phyloP scores from a whole-genome alignment of 805 yeast genomes.

The Wickerhamiella slavikovae region DNA sequence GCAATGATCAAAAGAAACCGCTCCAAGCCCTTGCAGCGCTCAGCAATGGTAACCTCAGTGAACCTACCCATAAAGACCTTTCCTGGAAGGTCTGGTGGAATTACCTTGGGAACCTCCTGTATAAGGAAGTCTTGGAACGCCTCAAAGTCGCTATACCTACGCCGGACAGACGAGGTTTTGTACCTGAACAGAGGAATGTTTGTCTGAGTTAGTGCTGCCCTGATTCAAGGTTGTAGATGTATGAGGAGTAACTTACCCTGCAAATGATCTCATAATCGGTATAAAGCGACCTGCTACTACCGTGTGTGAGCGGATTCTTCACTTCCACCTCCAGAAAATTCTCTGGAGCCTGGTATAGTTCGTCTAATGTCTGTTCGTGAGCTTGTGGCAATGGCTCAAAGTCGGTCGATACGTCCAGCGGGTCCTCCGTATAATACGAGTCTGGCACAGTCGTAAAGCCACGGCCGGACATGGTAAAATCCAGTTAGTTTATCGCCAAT shows the following conservation, averaged over 20 bases:
- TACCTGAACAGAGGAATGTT: slow-evolving; percentile 74
- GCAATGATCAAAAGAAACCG: slow-evolving; percentile 60
- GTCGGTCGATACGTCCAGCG: too few species aligned
- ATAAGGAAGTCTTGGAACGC: slow-evolving; percentile 53
- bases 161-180: slow-evolving; percentile 43
- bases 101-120: slow-evolving; percentile 56
- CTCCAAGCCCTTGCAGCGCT: slow-evolving; percentile 66
- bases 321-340: slow-evolving; percentile 85
- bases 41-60: slow-evolving; percentile 64
- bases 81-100: slow-evolving; percentile 82
- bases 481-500: too few species aligned
- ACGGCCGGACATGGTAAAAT: too few species aligned
- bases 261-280: slow-evolving; percentile 87
- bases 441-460: too few species aligned
- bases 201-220: slow-evolving; percentile 24
- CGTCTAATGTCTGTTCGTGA: slow-evolving; percentile 22
- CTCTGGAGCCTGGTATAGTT: slow-evolving; percentile 85
- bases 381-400: neutral
- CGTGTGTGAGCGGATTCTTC: slow-evolving; percentile 59
- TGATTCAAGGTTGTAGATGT: neutral
- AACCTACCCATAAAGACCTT: slow-evolving; percentile 61
- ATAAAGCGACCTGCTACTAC: slow-evolving; percentile 39
- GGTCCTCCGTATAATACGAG: too few species aligned
- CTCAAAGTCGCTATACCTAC: slow-evolving; percentile 83
- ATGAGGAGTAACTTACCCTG: slow-evolving; percentile 21